Percentiles rank a stretch among this genome's conserved stretches.
These are phyloP conservation scores for Ogataea pilisensis DNA, from an alignment of 805 yeast species.

Conservation along the genomic window DNA sequence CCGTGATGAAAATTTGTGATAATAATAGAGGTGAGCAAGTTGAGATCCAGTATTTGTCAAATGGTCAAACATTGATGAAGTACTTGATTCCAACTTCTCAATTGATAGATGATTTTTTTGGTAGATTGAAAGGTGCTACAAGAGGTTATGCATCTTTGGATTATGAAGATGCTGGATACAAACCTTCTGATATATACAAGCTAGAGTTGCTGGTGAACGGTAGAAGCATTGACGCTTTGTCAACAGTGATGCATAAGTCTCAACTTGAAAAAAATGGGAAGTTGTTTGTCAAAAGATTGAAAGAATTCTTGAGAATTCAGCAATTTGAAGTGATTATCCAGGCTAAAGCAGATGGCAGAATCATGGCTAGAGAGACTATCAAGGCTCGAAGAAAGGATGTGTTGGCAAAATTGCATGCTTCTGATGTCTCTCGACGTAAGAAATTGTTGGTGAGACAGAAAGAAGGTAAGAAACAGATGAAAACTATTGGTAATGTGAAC, in stretches of 20 bases:
- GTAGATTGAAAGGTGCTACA: slow-evolving; percentile 83
- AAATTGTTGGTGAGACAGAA: slow-evolving; percentile 84
- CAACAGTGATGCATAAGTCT: slow-evolving; percentile 82
- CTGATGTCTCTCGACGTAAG: slow-evolving; percentile 86
- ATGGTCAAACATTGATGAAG: slow-evolving; percentile 77
- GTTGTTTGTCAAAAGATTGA: slow-evolving; percentile 80
- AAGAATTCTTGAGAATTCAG: slow-evolving; percentile 74
- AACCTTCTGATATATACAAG: slow-evolving; percentile 74
- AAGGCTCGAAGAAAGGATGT: slow-evolving; percentile 94
- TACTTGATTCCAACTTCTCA: slow-evolving; percentile 85
- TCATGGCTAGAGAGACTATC: slow-evolving; percentile 88
- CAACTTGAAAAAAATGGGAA: slow-evolving; percentile 71
- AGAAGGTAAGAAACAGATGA: slow-evolving; percentile 87
- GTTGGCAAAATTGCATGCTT: slow-evolving; percentile 88
- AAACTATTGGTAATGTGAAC: slow-evolving; percentile 69
- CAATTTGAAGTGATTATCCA: slow-evolving; percentile 91
- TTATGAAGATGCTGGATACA: slow-evolving; percentile 90
- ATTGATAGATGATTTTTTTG: slow-evolving; percentile 92
- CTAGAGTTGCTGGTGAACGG: slow-evolving; percentile 89
- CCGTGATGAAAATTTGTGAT: slow-evolving; percentile 83
- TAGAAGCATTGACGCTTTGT: slow-evolving; percentile 82
- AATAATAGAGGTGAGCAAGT: slow-evolving; percentile 77
- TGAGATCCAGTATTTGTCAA: slow-evolving; percentile 69
- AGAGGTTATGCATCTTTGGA: slow-evolving; percentile 93
- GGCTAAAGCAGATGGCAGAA: slow-evolving; percentile 75